Percentiles rank a stretch among this genome's conserved stretches.
Conservation (phyloP, 352 stramenopile genomes). For the Elongisporangium anandrum region DNA sequence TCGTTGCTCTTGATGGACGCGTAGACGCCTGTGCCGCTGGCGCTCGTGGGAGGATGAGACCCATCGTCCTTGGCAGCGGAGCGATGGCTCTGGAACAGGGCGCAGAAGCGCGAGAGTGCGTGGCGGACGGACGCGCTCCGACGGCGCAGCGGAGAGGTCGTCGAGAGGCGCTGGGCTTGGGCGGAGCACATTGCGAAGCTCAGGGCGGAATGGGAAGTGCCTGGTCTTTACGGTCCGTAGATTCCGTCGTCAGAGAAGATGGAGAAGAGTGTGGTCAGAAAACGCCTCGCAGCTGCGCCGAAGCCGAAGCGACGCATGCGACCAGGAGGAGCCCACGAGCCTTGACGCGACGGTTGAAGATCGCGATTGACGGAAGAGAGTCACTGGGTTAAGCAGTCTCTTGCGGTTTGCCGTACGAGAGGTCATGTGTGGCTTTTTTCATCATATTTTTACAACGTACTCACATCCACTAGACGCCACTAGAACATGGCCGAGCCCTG, state of each 20-base stretch:
- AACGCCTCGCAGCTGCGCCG: background rate
- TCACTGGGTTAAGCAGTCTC: too few species aligned
- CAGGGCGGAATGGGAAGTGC: too few species aligned
- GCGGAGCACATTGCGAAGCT: background rate
- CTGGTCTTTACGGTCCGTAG: background rate
- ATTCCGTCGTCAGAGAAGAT: background rate
- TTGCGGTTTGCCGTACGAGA: too few species aligned
- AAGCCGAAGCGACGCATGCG: background rate
- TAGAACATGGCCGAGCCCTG: constrained; percentile 23
- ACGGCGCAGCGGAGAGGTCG: background rate
- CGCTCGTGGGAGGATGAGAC: background rate
- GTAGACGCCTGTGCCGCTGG: constrained; percentile 1
- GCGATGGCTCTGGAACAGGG: background rate
- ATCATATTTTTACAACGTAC: background rate
- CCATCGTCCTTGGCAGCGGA: background rate
- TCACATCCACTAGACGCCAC: background rate
- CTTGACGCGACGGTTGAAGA: background rate
- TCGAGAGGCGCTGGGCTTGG: background rate
- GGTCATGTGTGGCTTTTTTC: background rate
- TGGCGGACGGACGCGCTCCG: background rate
- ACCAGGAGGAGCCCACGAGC: background rate
- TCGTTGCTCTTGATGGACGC: constrained; percentile 9
- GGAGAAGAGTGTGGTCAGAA: background rate
- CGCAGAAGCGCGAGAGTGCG: background rate
- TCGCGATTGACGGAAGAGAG: background rate